Conservation (phyloP, 2,329 filamentous ascomycete genomes). For the Fusarium continuum region DNA sequence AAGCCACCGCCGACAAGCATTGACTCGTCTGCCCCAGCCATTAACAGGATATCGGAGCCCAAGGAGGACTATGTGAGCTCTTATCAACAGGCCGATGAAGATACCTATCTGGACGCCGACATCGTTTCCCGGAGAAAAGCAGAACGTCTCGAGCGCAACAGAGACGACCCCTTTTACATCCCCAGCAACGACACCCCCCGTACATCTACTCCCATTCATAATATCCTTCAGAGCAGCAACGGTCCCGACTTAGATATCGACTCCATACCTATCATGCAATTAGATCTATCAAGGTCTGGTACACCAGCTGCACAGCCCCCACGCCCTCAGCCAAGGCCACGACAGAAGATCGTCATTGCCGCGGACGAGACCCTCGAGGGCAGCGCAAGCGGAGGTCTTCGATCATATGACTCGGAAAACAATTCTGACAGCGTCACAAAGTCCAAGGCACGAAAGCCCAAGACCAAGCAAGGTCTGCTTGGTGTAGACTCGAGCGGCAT, state of each 20-base stretch:
- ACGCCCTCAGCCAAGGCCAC: constrained; percentile 53
- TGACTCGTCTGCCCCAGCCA: constrained; percentile 62
- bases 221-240: constrained; percentile 76
- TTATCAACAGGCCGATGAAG: constrained; percentile 68
- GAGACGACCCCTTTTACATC: constrained; percentile 97
- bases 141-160: constrained; percentile 82
- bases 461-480: constrained; percentile 73
- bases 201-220: constrained; percentile 80
- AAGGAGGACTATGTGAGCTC: constrained; percentile 61
- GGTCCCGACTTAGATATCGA: constrained; percentile 88
- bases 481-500: constrained; percentile 89
- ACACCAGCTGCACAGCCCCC: constrained; percentile 46
- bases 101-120: constrained; percentile 76
- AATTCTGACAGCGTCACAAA: constrained; percentile 60
- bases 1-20: constrained; percentile 61
- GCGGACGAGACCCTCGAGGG: constrained; percentile 76
- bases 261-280: constrained; percentile 93
- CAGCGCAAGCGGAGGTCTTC: constrained; percentile 57
- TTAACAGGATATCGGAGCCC: constrained; percentile 61
- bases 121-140: constrained; percentile 77
- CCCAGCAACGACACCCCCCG: constrained; percentile 63
- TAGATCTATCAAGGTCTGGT: constrained; percentile 73
- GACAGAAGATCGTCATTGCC: constrained; percentile 72
- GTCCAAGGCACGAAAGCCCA: constrained; percentile 59
- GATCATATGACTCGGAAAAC: constrained; percentile 64